phyloP scores from a whole-genome alignment of 2,329 filamentous ascomycete species.

The Zelopaecilomyces penicillatus region DNA sequence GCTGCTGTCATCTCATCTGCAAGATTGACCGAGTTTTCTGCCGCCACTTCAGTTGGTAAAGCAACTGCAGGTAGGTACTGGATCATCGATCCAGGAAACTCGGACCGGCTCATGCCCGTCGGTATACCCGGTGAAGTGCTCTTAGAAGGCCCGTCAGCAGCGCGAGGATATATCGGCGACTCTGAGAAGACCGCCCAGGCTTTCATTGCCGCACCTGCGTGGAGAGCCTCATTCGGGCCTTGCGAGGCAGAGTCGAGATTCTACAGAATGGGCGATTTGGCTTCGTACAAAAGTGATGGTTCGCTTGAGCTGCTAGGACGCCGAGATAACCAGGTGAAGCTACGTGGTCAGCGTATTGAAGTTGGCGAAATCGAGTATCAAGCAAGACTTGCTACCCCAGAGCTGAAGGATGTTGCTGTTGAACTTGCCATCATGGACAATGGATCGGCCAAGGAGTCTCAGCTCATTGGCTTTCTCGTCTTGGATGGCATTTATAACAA shows the following conservation, averaged over 20 bases:
- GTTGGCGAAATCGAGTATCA: conserved; percentile 16
- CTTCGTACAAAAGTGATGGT: not conserved
- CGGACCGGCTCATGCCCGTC: not conserved
- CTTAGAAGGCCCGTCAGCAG: not conserved
- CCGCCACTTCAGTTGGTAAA: not conserved
- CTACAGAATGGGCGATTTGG: not conserved
- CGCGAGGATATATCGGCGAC: not conserved
- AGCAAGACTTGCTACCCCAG: not conserved
- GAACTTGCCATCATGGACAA: not conserved
- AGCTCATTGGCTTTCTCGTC: not conserved
- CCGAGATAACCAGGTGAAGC: conserved; percentile 47
- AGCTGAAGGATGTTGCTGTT: not conserved
- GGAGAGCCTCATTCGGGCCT: not conserved
- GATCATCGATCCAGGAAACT: not conserved
- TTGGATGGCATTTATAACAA: not conserved
- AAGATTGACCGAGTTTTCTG: not conserved
- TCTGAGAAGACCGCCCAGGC: not conserved
- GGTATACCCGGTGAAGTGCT: not conserved
- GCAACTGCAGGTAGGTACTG: not conserved
- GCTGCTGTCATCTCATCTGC: not conserved
- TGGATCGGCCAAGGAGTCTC: no score
- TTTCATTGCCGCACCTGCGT: not conserved
- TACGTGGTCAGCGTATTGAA: conserved; percentile 44
- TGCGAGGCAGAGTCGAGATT: not conserved
- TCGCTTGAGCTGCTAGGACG: conserved; percentile 4